Base-by-base conservation (phyloP, 225 moss, liverwort and hornwort species). In the Pseudoscleropodium purum region DNA sequence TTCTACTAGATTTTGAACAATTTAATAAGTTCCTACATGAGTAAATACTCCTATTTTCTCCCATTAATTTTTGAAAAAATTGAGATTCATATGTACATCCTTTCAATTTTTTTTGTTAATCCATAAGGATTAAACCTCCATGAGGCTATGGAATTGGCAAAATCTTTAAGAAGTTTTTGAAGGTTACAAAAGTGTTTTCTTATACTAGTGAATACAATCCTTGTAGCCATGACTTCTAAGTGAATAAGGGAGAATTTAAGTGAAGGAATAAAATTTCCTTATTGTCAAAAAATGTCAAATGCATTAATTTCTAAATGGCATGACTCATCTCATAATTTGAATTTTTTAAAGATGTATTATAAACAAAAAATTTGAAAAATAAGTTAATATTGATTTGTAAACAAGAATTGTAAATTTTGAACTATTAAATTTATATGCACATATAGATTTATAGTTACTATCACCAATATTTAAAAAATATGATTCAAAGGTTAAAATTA, bases 111-210 rank as follows among this genome's bases (percentile, higher is more conserved):
- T 2, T 25, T 70, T 70, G 6, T 13, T 69, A 24, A 39, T 70
- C 8, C 2, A 0, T 7, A 37, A 12, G 3, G 7, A 70, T 39
- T 8, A 70, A 70, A 25, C 24, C 7, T 70, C 5, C 0, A 70
- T 8, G 1, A 39, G 3, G 23, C 3, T 0, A n/a, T n/a, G 13
- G 23, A 69, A 23, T 69, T 69, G 13, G 4, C 25, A 39, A 25
- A 24, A 14, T 39, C 39, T 39, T 14, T 70, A 25, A 39, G 25
- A 70, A 39, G 7, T 39, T 39, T n/a, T 70, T 2, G 23, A 39
- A 39, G 5, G 25, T 70, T 70, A 25, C 14, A 25, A 39, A 70
- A 70, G 14, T 25, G 15, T 25, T 25, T 70, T 70, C 4, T 39
- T 39, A 4, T 13, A 39, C 1, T 39, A 5, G 25, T 70, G 14